These are phyloP conservation scores for Aureobasidium vineae DNA, from an alignment of 2,329 filamentous ascomycete genomes.

Conservation along the genomic window DNA sequence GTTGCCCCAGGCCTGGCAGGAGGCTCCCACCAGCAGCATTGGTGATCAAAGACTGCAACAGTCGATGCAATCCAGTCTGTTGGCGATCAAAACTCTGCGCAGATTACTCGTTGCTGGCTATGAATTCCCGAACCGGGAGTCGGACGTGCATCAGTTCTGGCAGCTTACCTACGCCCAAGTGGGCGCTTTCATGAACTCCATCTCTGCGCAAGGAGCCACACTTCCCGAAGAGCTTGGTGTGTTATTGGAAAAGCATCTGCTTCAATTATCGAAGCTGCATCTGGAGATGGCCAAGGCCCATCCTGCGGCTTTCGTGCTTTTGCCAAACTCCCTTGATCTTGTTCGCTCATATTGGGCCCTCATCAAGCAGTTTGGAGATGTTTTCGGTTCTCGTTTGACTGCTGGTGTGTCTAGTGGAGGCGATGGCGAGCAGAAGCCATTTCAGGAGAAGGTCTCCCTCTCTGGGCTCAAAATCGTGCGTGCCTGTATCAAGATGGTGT, in stretches of 20 bases:
- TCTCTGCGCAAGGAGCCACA: constrained; percentile 56
- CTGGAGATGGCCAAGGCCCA: constrained; percentile 78
- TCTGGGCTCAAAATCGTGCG: constrained; percentile 80
- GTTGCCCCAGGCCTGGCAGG: constrained; percentile 60
- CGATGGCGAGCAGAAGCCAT: constrained; percentile 46
- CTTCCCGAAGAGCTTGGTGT: constrained; percentile 48
- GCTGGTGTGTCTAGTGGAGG: constrained; percentile 49
- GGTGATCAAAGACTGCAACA: constrained; percentile 59
- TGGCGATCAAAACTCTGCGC: constrained; percentile 75
- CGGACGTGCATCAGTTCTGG: constrained; percentile 78
- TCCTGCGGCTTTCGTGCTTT: constrained; percentile 75
- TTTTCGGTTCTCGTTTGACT: constrained; percentile 60
- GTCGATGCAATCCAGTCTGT: constrained; percentile 72
- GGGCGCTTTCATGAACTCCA: constrained; percentile 67
- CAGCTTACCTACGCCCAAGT: constrained; percentile 72
- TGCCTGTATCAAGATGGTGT: constrained; percentile 80
- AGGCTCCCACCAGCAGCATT: constrained; percentile 7
- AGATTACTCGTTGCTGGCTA: constrained; percentile 78
- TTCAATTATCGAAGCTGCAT: constrained; percentile 91
- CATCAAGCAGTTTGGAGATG: constrained; percentile 71
- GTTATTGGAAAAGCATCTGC: constrained; percentile 76
- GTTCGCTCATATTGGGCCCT: constrained; percentile 83
- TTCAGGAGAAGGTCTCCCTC: constrained; percentile 72
- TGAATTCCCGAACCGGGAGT: constrained; percentile 76
- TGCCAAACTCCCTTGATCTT: constrained; percentile 76